Conservation (phyloP, 495 filamentous ascomycete species). For the Neurospora africana region DNA sequence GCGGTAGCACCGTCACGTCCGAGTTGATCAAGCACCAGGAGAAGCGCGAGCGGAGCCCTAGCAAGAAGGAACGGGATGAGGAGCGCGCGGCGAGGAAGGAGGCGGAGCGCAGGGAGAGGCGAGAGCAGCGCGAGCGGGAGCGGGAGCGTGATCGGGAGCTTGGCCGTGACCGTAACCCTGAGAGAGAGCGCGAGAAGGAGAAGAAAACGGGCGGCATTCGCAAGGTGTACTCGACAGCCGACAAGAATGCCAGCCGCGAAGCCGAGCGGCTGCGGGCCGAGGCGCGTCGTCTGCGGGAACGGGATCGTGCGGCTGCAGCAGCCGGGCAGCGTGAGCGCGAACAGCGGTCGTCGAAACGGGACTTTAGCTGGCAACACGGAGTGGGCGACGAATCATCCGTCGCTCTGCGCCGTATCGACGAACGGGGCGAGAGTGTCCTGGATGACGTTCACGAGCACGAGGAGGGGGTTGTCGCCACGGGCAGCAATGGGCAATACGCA, state of each 20-base stretch:
- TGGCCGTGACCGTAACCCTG: background rate
- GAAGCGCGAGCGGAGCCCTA: slow-evolving; percentile 40
- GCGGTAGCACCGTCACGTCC: slow-evolving; percentile 45
- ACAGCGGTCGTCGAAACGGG: slow-evolving; percentile 16
- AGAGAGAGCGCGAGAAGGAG: slow-evolving; percentile 5
- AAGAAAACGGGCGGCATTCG: slow-evolving; percentile 34
- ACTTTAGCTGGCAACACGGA: slow-evolving; percentile 38
- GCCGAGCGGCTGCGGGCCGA: slow-evolving; percentile 39
- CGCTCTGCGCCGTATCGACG: slow-evolving; percentile 22
- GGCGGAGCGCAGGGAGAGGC: slow-evolving; percentile 1
- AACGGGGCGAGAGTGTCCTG: slow-evolving; percentile 5
- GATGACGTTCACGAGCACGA: background rate
- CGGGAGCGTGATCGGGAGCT: background rate
- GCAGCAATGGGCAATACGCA: background rate
- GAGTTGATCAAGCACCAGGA: slow-evolving; percentile 40
- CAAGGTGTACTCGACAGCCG: slow-evolving; percentile 45
- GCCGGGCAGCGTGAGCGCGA: background rate
- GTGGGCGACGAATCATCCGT: slow-evolving; percentile 26
- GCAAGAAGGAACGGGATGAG: slow-evolving; percentile 33
- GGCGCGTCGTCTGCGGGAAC: slow-evolving; percentile 33
- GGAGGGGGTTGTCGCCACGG: slow-evolving; percentile 7
- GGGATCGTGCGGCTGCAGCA: slow-evolving; percentile 24
- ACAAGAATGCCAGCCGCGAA: slow-evolving; percentile 32
- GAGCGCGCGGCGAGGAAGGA: slow-evolving; percentile 10
- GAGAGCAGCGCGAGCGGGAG: background rate